These are phyloP conservation scores for Cercospora sp. DNA, from an alignment of 2,329 filamentous ascomycete species.

Conservation along the genomic window DNA sequence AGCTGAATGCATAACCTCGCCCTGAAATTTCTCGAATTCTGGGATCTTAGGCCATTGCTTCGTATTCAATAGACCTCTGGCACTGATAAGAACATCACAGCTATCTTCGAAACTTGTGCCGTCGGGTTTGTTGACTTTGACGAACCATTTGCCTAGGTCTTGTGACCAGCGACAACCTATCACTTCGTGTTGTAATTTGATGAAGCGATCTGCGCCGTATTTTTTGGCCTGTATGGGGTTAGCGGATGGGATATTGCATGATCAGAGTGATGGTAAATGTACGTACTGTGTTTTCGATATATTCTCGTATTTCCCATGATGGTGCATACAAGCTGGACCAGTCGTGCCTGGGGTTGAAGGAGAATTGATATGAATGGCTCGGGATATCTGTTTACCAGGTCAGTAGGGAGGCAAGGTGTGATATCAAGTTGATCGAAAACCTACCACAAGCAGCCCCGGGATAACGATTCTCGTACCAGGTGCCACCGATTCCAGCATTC, in stretches of 20 bases:
- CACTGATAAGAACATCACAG: slow-evolving; percentile 26
- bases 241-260: neutral
- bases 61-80: slow-evolving; percentile 24
- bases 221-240: slow-evolving; percentile 12
- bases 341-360: slow-evolving; percentile 45
- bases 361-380: slow-evolving; percentile 46
- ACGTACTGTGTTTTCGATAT: slow-evolving; percentile 18
- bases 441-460: slow-evolving; percentile 45
- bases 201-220: slow-evolving; percentile 26
- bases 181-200: slow-evolving; percentile 36
- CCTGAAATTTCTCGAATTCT: slow-evolving; percentile 39
- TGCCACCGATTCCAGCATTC: slow-evolving; percentile 41
- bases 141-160: slow-evolving; percentile 23
- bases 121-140: slow-evolving; percentile 16
- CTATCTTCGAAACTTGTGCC: slow-evolving; percentile 20
- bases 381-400: slow-evolving; percentile 37
- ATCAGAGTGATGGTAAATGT: neutral
- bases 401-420: too few species aligned
- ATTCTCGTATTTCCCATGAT: slow-evolving; percentile 32
- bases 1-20: slow-evolving; percentile 42
- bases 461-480: slow-evolving; percentile 46
- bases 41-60: slow-evolving; percentile 37
- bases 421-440: neutral
- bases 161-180: slow-evolving; percentile 22
- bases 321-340: slow-evolving; percentile 47